A percentile compares a stretch with the other conserved stretches of the same genome.
Conservation (phyloP, 306 rosid species). For the Pyrus bretschneideri region DNA sequence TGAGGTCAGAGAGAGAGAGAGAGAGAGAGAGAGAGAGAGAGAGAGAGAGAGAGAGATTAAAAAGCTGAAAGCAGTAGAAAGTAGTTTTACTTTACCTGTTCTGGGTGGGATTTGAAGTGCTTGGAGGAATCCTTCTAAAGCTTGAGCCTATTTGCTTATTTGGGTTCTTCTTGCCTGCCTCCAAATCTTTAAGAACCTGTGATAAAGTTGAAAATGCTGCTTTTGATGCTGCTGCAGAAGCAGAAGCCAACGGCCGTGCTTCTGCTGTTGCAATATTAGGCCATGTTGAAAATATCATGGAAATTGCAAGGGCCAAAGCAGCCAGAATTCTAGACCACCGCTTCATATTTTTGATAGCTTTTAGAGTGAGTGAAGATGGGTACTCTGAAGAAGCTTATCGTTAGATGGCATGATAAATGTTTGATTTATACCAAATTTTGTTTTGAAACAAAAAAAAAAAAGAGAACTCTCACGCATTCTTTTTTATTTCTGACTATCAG, state of each 20-base stretch:
- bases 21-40: neutral
- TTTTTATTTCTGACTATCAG: no score
- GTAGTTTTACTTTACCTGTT: slow-evolving; percentile 43
- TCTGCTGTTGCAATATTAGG: slow-evolving; percentile 19
- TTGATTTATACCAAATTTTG: slow-evolving; percentile 22
- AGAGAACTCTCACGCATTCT: fast-evolving
- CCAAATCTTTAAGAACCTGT: slow-evolving; percentile 27
- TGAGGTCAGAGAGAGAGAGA: neutral
- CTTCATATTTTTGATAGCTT: slow-evolving; percentile 29
- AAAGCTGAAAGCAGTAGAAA: slow-evolving; percentile 13
- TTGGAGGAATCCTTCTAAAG: slow-evolving; percentile 57
- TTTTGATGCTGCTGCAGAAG: neutral
- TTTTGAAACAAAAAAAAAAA: neutral
- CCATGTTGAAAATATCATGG: slow-evolving; percentile 30
- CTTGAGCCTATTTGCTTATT: slow-evolving; percentile 35
- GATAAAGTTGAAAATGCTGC: slow-evolving; percentile 18
- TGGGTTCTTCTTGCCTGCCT: slow-evolving; percentile 20
- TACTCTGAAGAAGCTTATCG: slow-evolving; percentile 5
- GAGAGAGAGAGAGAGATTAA: slow-evolving; percentile 11
- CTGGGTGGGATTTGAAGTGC: slow-evolving; percentile 53
- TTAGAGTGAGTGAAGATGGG: slow-evolving; percentile 6
- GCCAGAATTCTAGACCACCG: slow-evolving; percentile 41
- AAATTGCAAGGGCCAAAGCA: slow-evolving; percentile 38
- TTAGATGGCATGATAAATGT: neutral
- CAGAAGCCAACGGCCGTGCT: slow-evolving; percentile 20